phyloP scores from a whole-genome alignment of 805 yeast species.

The Lachancea meyersii region DNA sequence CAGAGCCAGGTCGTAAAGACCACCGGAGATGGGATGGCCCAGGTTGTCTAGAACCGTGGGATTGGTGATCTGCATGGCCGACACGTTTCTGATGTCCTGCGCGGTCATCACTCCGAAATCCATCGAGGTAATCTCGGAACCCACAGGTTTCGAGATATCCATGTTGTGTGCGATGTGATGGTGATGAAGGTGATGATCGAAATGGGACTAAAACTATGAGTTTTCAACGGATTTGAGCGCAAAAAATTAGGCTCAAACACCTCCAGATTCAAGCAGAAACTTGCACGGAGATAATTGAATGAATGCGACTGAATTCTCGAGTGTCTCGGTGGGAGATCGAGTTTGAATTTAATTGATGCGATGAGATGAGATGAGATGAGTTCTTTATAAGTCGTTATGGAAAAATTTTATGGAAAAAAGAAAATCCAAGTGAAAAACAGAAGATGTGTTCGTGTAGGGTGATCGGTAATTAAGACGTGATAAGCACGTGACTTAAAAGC shows the following conservation, averaged over 20 bases:
- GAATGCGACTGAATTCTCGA: neutral
- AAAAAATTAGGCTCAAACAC: neutral
- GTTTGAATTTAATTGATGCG: neutral
- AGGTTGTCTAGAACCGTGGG: slow-evolving; percentile 93
- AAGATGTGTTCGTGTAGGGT: neutral
- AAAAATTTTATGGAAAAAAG: slow-evolving; percentile 2
- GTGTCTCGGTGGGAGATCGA: neutral
- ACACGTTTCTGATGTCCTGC: slow-evolving; percentile 74
- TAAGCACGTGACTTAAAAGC: too few species aligned
- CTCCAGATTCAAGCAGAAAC: neutral
- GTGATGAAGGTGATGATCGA: neutral
- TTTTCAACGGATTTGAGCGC: neutral
- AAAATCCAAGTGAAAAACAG: neutral
- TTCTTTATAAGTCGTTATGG: neutral
- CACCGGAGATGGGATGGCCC: slow-evolving; percentile 93
- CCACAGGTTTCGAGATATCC: slow-evolving; percentile 97
- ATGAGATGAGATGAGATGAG: slow-evolving; percentile 8
- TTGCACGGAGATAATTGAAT: neutral
- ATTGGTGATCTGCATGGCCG: slow-evolving; percentile 92
- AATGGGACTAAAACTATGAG: neutral
- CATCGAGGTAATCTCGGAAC: slow-evolving; percentile 86
- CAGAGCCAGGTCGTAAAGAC: slow-evolving; percentile 87
- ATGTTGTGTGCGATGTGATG: slow-evolving; percentile 34
- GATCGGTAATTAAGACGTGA: neutral
- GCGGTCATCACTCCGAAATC: slow-evolving; percentile 83